These are phyloP conservation scores for Paralagenidium karlingii DNA, from an alignment of 352 stramenopile genomes.

Conservation along the genomic window DNA sequence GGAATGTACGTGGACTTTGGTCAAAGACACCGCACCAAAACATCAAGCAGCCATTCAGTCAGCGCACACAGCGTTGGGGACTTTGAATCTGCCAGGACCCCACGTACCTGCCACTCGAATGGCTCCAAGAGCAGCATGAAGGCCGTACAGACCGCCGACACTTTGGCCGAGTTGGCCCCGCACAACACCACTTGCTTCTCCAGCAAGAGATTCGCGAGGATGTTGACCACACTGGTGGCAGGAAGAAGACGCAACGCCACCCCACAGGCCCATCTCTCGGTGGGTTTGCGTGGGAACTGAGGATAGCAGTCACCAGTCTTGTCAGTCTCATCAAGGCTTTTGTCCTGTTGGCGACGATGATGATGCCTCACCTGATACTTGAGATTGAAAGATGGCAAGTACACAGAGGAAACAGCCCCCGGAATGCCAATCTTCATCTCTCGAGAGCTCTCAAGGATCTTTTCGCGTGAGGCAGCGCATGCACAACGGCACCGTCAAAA, in stretches of 20 bases:
- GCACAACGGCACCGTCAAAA: too few relatives aligned
- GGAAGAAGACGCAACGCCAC: conserved; percentile 50
- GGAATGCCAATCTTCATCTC: conserved; percentile 53
- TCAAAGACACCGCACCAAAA: not conserved
- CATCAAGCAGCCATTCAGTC: not conserved
- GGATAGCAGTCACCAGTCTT: too few relatives aligned
- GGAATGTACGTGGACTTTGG: conserved; percentile 76
- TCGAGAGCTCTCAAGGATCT: conserved; percentile 58
- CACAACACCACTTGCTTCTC: conserved; percentile 78
- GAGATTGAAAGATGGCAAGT: conserved; percentile 42
- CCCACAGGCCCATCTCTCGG: conserved; percentile 57
- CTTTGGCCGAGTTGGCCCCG: conserved; percentile 44
- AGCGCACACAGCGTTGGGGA: not conserved
- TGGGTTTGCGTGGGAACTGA: too few relatives aligned
- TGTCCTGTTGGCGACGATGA: too few relatives aligned
- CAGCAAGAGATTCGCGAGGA: conserved; percentile 51
- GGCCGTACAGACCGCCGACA: conserved; percentile 55
- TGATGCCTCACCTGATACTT: conserved; percentile 60
- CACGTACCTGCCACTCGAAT: conserved; percentile 65
- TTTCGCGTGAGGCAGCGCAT: too few relatives aligned
- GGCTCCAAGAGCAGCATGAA: conserved; percentile 53
- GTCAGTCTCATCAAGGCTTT: too few relatives aligned
- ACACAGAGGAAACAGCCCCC: conserved; percentile 40
- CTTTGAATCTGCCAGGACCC: conserved; percentile 1
- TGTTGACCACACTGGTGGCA: conserved; percentile 48